These are phyloP conservation scores for Fraxinus ornus DNA, from an alignment of 305 asterid genomes.

Conservation along the genomic window DNA sequence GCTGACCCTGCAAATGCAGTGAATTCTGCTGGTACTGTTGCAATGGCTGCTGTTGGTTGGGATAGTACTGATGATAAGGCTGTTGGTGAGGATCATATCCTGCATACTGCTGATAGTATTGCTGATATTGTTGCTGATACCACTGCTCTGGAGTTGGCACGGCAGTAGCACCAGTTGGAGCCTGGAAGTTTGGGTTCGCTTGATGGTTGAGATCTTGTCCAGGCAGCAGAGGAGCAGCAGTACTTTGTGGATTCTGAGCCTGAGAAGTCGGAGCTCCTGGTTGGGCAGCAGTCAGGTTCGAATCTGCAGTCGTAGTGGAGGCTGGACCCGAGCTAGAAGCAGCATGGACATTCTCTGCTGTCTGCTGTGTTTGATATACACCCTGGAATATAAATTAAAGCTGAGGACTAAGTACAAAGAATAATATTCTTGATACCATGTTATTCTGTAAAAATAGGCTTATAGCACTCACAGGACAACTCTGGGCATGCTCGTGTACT, in stretches of 20 bases:
- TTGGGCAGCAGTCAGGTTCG: constrained; percentile 42
- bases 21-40: constrained; percentile 65
- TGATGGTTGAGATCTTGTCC: constrained; percentile 55
- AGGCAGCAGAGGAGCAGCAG: constrained; percentile 43
- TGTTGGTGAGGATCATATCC: constrained; percentile 82
- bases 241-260: constrained; percentile 49
- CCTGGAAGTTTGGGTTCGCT: constrained; percentile 45
- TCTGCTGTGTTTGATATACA: constrained; percentile 61
- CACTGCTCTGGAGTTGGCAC: constrained; percentile 67
- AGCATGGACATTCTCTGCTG: constrained; percentile 37
- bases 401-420: constrained; percentile 1
- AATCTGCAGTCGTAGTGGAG: constrained; percentile 39
- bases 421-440: neutral
- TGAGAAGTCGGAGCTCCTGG: constrained; percentile 50
- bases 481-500: constrained; percentile 89
- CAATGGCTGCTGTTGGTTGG: constrained; percentile 55
- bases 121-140: constrained; percentile 89
- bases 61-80: constrained; percentile 58
- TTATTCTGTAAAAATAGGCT: neutral
- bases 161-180: constrained; percentile 41
- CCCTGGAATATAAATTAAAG: constrained; percentile 42
- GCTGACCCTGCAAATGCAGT: constrained; percentile 46
- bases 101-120: constrained; percentile 77
- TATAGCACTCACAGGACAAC: constrained; percentile 69
- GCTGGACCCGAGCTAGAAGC: constrained; percentile 42